Evolutionary conservation across 2,329 filamentous ascomycete genomes (phyloP).

Genomic region (Didymella lethalis): DNA sequence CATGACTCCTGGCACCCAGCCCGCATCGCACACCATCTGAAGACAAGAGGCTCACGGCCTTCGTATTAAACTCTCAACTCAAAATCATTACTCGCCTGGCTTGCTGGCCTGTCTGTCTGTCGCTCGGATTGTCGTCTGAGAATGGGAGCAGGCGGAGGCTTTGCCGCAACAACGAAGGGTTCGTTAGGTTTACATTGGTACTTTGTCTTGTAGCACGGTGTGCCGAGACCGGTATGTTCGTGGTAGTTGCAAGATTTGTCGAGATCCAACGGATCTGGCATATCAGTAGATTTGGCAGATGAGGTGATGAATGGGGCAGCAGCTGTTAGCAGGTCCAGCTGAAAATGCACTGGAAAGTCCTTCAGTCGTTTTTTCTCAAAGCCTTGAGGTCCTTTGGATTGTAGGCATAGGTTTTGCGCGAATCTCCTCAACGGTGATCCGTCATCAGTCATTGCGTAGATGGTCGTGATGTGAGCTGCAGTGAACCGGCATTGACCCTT

Average conservation of each 20-base stretch:
- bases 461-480: constrained; percentile 1
- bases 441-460: constrained; percentile 9
- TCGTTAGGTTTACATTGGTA: constrained; percentile 4
- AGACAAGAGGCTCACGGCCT: not conserved
- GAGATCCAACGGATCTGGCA: constrained; percentile 10
- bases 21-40: not conserved
- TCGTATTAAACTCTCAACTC: constrained; percentile 5
- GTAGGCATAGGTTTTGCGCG: constrained; percentile 6
- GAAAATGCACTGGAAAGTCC: constrained; percentile 6
- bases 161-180: not conserved
- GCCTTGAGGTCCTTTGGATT: constrained; percentile 5
- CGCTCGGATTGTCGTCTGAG: not conserved
- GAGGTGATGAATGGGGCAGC: constrained; percentile 16
- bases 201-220: constrained; percentile 8
- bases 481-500: constrained; percentile 14
- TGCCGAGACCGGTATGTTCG: not conserved
- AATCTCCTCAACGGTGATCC: constrained; percentile 9
- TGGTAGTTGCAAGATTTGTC: constrained; percentile 10
- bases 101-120: not conserved
- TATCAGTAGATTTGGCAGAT: constrained; percentile 5
- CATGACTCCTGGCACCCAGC: not conserved
- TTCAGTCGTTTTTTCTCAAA: constrained; percentile 6
- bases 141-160: not conserved
- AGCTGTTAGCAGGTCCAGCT: constrained; percentile 9
- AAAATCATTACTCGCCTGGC: constrained; percentile 4